phyloP scores from a whole-genome alignment of 371 early-diverging fungal species.

The Nosema bombycis region DNA sequence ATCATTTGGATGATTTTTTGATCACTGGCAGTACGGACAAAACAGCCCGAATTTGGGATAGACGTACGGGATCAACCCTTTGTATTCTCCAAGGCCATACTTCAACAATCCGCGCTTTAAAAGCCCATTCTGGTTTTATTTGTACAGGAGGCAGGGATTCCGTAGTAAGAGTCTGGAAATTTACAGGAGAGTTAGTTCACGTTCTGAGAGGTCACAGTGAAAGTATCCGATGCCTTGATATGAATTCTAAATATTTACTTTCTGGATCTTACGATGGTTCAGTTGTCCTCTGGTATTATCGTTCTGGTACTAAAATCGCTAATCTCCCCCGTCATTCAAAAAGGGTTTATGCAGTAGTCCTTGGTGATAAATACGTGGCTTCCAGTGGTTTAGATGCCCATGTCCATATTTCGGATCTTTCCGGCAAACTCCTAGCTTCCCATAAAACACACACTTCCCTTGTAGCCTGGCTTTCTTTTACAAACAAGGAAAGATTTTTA shows the following conservation, averaged over 20 bases:
- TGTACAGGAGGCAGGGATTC: conserved; percentile 64
- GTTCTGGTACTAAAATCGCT: conserved; percentile 53
- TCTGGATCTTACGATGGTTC: conserved; percentile 88
- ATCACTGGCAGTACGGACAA: conserved; percentile 94
- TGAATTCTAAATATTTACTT: conserved; percentile 76
- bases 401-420: conserved; percentile 50
- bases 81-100: conserved; percentile 82
- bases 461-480: conserved; percentile 48
- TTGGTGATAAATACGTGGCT: conserved; percentile 44
- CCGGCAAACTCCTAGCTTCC: conserved; percentile 22
- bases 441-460: conserved; percentile 38
- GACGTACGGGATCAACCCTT: conserved; percentile 74
- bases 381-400: conserved; percentile 53
- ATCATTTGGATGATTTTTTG: conserved; percentile 74
- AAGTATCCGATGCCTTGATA: conserved; percentile 85
- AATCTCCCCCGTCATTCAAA: conserved; percentile 59
- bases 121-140: conserved; percentile 70
- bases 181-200: conserved; percentile 53
- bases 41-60: conserved; percentile 87
- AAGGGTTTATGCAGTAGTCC: conserved; percentile 82
- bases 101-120: conserved; percentile 83
- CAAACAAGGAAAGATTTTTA: conserved; percentile 45
- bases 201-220: conserved; percentile 74
- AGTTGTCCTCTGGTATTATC: conserved; percentile 80
- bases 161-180: conserved; percentile 60